These are phyloP conservation scores for Metschnikowia peoriensis DNA, from an alignment of 805 yeast species.

Conservation along the genomic window DNA sequence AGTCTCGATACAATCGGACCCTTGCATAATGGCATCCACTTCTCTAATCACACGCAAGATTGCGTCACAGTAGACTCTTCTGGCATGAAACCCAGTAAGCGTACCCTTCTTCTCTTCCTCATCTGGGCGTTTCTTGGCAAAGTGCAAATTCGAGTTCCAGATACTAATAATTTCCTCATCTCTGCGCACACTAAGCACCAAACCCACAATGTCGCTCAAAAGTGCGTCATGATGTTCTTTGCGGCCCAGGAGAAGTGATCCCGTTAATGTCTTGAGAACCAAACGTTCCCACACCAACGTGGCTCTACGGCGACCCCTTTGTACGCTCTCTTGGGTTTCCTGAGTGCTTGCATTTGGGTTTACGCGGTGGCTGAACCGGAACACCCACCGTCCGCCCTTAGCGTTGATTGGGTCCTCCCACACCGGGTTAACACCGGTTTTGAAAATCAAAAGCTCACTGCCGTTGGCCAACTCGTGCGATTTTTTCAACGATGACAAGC, in stretches of 20 bases:
- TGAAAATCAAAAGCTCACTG: conserved; percentile 56
- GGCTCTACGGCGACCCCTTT: conserved; percentile 32
- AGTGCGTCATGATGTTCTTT: conserved; percentile 38
- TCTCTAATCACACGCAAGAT: conserved; percentile 46
- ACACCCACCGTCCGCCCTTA: conserved; percentile 63
- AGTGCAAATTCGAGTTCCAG: conserved; percentile 56
- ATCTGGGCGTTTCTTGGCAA: conserved; percentile 23
- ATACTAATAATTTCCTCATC: conserved; percentile 59
- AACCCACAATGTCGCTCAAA: conserved; percentile 54
- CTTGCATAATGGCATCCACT: conserved; percentile 43
- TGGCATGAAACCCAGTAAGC: conserved; percentile 43
- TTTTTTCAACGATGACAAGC: conserved; percentile 38
- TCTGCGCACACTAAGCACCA: conserved; percentile 56
- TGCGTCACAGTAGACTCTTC: conserved; percentile 47
- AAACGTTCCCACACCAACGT: conserved; percentile 56
- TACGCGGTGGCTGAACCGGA: conserved; percentile 44
- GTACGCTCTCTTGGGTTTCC: conserved; percentile 20
- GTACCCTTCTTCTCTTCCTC: conserved; percentile 26
- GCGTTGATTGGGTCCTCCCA: conserved; percentile 67
- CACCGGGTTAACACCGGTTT: conserved; percentile 58
- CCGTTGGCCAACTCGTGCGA: conserved; percentile 42
- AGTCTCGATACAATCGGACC: conserved; percentile 32
- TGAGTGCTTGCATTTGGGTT: conserved; percentile 15
- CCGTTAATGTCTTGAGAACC: conserved; percentile 50
- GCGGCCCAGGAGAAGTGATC: conserved; percentile 43